Evolutionary conservation across 306 rosid genomes (phyloP).

Genomic region (Vigna hirtella): DNA sequence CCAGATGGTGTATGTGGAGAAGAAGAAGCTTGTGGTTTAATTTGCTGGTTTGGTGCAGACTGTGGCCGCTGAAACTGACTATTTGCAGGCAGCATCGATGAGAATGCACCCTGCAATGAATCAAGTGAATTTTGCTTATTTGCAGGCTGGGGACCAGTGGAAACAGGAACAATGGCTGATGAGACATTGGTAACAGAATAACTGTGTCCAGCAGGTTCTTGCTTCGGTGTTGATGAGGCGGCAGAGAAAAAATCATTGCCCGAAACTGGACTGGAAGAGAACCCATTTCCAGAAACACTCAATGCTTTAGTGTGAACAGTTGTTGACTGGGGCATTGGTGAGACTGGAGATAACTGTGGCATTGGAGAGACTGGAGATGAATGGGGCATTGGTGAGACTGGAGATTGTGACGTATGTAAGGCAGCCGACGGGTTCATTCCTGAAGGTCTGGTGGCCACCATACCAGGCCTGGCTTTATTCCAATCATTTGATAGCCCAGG

Average conservation of each 20-base stretch:
- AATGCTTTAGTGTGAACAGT: slow-evolving; percentile 55
- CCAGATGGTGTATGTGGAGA: slow-evolving; percentile 65
- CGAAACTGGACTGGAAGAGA: slow-evolving; percentile 58
- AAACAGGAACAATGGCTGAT: slow-evolving; percentile 61
- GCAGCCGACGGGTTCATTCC: slow-evolving; percentile 62
- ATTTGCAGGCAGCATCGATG: slow-evolving; percentile 62
- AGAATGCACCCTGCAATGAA: slow-evolving; percentile 68
- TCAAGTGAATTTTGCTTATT: slow-evolving; percentile 64
- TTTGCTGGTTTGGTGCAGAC: slow-evolving; percentile 59
- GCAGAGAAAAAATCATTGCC: slow-evolving; percentile 66
- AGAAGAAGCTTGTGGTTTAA: slow-evolving; percentile 64
- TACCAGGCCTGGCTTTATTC: slow-evolving; percentile 66
- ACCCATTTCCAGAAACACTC: slow-evolving; percentile 80
- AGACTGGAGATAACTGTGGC: slow-evolving; percentile 46
- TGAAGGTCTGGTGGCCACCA: slow-evolving; percentile 64
- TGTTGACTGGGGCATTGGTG: slow-evolving; percentile 59
- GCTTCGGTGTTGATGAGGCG: slow-evolving; percentile 56
- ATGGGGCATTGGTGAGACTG: slow-evolving; percentile 46
- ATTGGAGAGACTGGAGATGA: neutral
- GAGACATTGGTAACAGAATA: slow-evolving; percentile 57
- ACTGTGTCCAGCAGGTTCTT: slow-evolving; percentile 58
- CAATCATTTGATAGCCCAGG: slow-evolving; percentile 64
- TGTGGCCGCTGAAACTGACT: slow-evolving; percentile 65
- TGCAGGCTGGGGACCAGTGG: slow-evolving; percentile 64
- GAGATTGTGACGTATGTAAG: slow-evolving; percentile 49